phyloP scores from a whole-genome alignment of 2,329 filamentous ascomycete genomes.

The Penicillium capsulatum region DNA sequence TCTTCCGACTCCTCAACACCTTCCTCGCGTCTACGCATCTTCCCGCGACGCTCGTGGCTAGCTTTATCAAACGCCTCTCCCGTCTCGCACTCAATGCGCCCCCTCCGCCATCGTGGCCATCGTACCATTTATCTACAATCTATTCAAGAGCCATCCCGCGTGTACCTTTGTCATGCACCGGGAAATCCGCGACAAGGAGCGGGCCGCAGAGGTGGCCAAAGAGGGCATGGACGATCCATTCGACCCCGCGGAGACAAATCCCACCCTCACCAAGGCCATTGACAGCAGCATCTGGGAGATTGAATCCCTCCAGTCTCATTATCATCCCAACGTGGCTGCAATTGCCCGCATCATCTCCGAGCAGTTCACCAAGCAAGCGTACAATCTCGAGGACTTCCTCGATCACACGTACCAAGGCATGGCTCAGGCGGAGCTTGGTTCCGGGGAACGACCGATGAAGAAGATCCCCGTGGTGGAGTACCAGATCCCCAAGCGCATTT shows the following conservation, averaged over 20 bases:
- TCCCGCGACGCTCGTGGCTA: slow-evolving; percentile 83
- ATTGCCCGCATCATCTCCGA: slow-evolving; percentile 90
- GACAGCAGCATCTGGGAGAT: slow-evolving; percentile 95
- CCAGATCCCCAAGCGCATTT: slow-evolving; percentile 84
- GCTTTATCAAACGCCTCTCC: slow-evolving; percentile 91
- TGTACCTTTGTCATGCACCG: slow-evolving; percentile 97
- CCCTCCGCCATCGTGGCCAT: slow-evolving; percentile 80
- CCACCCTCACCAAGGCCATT: slow-evolving; percentile 79
- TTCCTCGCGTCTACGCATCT: slow-evolving; percentile 91
- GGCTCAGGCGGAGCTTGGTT: slow-evolving; percentile 70
- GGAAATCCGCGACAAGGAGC: slow-evolving; percentile 56
- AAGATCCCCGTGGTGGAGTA: slow-evolving; percentile 87
- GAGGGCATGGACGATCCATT: slow-evolving; percentile 72
- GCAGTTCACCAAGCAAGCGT: slow-evolving; percentile 93
- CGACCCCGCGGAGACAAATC: slow-evolving; percentile 68
- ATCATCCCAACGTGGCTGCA: slow-evolving; percentile 93
- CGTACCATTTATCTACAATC: slow-evolving; percentile 92
- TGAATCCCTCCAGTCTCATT: slow-evolving; percentile 84
- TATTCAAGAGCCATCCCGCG: slow-evolving; percentile 80
- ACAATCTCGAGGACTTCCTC: slow-evolving; percentile 94
- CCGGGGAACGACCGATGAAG: slow-evolving; percentile 67
- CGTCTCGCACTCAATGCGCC: slow-evolving; percentile 82
- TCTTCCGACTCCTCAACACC: slow-evolving; percentile 86
- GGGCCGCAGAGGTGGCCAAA: slow-evolving; percentile 57
- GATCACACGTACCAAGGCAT: slow-evolving; percentile 81